Evolutionary conservation across 2,329 filamentous ascomycete species (phyloP).

Genomic region (Botryotinia calthae): DNA sequence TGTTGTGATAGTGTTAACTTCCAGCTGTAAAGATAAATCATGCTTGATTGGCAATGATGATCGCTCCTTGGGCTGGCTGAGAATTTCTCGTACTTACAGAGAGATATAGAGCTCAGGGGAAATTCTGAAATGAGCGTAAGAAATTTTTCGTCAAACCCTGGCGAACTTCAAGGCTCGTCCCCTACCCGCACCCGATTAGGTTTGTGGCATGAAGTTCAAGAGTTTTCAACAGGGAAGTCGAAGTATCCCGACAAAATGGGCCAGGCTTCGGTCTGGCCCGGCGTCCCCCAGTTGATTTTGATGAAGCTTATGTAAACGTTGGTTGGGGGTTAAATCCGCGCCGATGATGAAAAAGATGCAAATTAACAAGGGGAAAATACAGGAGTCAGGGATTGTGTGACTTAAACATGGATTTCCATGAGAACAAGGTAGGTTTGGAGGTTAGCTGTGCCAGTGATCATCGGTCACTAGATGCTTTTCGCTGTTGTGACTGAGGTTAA

Average conservation of each 20-base stretch:
- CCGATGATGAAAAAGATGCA: neutral
- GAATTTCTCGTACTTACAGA: neutral
- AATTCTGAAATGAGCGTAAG: conserved; percentile 9
- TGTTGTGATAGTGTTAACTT: neutral
- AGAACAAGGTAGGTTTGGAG: neutral
- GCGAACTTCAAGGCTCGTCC: neutral
- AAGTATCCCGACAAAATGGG: conserved; percentile 7
- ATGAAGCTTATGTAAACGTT: neutral
- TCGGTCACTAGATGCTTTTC: neutral
- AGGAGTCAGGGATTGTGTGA: neutral
- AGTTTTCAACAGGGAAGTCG: neutral
- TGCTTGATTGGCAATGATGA: neutral
- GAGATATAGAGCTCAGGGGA: neutral
- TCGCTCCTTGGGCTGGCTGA: neutral
- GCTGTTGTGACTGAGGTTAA: neutral
- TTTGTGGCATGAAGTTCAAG: neutral
- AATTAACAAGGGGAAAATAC: neutral
- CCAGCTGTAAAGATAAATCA: neutral
- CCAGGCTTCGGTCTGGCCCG: neutral
- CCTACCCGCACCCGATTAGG: neutral
- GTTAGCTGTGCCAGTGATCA: neutral
- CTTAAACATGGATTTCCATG: neutral
- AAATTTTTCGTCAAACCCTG: conserved; percentile 1
- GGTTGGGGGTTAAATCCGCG: neutral
- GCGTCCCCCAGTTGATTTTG: neutral